Evolutionary conservation across 208 protist species (phyloP).

Genomic region (Trypanosoma cruzi): DNA sequence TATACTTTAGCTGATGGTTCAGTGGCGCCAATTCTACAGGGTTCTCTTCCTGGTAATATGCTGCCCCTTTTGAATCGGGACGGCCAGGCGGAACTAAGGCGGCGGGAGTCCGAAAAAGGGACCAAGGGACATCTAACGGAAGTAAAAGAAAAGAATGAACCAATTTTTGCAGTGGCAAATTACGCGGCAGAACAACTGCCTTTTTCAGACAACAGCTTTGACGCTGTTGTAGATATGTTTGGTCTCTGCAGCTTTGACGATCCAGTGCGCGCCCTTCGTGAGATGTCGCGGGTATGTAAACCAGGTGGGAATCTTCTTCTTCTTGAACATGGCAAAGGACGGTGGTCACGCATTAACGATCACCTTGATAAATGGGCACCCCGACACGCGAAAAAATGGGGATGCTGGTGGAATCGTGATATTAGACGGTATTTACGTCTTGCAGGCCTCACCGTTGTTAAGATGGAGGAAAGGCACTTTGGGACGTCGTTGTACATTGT

Average conservation of each 20-base stretch:
- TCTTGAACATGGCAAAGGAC: conserved; percentile 85
- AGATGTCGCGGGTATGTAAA: conserved; percentile 92
- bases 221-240: conserved; percentile 92
- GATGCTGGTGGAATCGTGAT: conserved; percentile 92
- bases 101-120: conserved; percentile 35
- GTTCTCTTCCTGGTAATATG: conserved; percentile 38
- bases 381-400: conserved; percentile 81
- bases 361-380: conserved; percentile 88
- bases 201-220: conserved; percentile 89
- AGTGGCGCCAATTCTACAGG: conserved; percentile 57
- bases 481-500: conserved; percentile 89
- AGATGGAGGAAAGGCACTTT: conserved; percentile 81
- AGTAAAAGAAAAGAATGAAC: conserved; percentile 8
- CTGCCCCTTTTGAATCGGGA: conserved; percentile 49
- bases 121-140: background rate
- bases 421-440: conserved; percentile 75
- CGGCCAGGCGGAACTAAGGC: conserved; percentile 33
- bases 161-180: conserved; percentile 74
- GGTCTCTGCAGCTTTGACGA: conserved; percentile 93
- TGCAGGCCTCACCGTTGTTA: conserved; percentile 64
- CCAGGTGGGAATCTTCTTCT: conserved; percentile 85
- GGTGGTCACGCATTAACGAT: conserved; percentile 68
- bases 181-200: conserved; percentile 83
- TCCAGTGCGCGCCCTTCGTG: conserved; percentile 81
- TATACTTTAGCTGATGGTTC: conserved; percentile 14